A percentile compares a stretch with the other conserved stretches of the same genome.
Evolutionary conservation across 768 basidiomycete species (phyloP).

Genomic region (Panaeolus cyanescens): DNA sequence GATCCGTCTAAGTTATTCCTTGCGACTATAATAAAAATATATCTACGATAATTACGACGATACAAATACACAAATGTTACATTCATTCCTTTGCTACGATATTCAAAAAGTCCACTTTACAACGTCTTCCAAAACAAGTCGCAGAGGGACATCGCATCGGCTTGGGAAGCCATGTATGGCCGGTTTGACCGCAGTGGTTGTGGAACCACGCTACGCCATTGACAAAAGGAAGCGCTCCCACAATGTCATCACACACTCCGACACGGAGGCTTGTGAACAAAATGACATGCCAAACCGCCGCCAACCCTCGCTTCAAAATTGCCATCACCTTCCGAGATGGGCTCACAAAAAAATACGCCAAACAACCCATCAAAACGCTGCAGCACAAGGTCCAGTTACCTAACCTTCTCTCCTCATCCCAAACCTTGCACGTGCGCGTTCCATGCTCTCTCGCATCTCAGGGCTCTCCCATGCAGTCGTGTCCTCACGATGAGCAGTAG

Average conservation of each 20-base stretch:
- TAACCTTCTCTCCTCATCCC: conserved; percentile 15
- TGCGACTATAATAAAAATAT: not conserved
- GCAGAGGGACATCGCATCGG: not conserved
- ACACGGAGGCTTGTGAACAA: no score
- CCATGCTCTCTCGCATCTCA: conserved; percentile 73
- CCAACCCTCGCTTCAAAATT: no score
- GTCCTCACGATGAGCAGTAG: conserved; percentile 40
- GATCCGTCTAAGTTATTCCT: not conserved
- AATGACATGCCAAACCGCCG: no score
- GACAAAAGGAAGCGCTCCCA: no score
- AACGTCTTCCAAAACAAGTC: not conserved
- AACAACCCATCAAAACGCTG: not conserved
- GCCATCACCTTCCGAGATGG: no score
- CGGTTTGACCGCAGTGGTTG: no score
- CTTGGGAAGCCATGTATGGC: not conserved
- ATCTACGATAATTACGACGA: not conserved
- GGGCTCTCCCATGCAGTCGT: conserved; percentile 58
- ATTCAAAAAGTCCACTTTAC: not conserved
- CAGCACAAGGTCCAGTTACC: not conserved
- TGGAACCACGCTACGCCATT: no score
- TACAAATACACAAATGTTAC: not conserved
- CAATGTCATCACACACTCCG: no score
- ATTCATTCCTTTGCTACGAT: not conserved
- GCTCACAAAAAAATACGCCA: not conserved
- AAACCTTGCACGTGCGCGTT: conserved; percentile 55